phyloP scores from a whole-genome alignment of 1,284 basidiomycete species.

The Papiliotrema laurentii region DNA sequence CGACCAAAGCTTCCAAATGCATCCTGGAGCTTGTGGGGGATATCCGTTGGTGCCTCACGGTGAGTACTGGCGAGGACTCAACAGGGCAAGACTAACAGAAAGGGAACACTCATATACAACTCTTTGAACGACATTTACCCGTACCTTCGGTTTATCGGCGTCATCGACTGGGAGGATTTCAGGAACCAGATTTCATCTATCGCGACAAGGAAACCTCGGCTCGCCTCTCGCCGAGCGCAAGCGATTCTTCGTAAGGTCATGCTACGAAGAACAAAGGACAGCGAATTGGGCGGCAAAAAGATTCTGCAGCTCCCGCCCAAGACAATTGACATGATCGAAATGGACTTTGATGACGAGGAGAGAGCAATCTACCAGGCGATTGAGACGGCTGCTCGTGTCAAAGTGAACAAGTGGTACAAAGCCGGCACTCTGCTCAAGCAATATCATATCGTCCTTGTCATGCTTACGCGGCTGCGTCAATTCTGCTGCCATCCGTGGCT shows the following conservation, averaged over 20 bases:
- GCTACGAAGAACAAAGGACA: slow-evolving; percentile 43
- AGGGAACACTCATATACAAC: slow-evolving; percentile 14
- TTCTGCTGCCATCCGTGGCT: slow-evolving; percentile 40
- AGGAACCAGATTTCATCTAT: slow-evolving; percentile 18
- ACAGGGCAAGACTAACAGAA: background rate
- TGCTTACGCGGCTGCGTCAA: slow-evolving; percentile 40
- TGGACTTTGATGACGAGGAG: slow-evolving; percentile 43
- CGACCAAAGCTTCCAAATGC: slow-evolving; percentile 33
- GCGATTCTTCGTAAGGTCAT: slow-evolving; percentile 27
- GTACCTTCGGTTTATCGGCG: slow-evolving; percentile 31
- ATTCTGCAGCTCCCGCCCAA: slow-evolving; percentile 41
- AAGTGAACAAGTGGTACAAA: slow-evolving; percentile 44
- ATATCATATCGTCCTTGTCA: slow-evolving; percentile 35
- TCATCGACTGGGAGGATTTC: slow-evolving; percentile 35
- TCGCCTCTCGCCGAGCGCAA: slow-evolving; percentile 41
- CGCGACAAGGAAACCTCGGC: slow-evolving; percentile 30
- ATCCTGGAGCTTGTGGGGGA: slow-evolving; percentile 29
- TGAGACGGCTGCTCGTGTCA: slow-evolving; percentile 35
- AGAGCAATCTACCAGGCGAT: slow-evolving; percentile 42
- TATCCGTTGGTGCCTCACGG: slow-evolving; percentile 41
- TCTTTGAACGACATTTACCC: slow-evolving; percentile 33
- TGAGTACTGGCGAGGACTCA: slow-evolving; percentile 29
- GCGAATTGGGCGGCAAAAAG: slow-evolving; percentile 38
- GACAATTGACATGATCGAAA: slow-evolving; percentile 26
- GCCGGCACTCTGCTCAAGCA: slow-evolving; percentile 45